Evolutionary conservation across 495 filamentous ascomycete species (phyloP).

Genomic region (Penicillium herquei): DNA sequence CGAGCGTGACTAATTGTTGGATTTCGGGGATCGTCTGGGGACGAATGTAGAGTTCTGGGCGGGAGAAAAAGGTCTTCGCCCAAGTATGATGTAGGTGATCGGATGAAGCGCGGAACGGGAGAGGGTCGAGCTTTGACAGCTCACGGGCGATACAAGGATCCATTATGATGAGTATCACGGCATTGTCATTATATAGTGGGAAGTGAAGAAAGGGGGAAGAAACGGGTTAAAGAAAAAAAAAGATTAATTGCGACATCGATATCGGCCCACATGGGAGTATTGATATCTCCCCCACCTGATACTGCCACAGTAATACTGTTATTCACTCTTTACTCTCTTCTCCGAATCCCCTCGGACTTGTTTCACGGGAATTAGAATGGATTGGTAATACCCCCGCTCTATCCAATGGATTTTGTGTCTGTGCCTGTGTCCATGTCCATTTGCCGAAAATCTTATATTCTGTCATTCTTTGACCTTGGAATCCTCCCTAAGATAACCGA

Average conservation of each 20-base stretch:
- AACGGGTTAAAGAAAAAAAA: conserved; percentile 15
- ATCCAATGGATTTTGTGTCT: too few relatives aligned
- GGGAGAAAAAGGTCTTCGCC: conserved; percentile 86
- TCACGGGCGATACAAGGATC: conserved; percentile 50
- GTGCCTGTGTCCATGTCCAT: too few relatives aligned
- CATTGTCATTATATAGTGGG: conserved; percentile 12
- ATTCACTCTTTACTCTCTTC: neutral
- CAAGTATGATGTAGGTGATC: conserved; percentile 87
- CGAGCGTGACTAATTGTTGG: conserved; percentile 76
- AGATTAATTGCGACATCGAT: conserved; percentile 20
- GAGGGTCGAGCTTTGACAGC: conserved; percentile 54
- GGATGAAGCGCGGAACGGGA: conserved; percentile 73
- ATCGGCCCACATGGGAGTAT: conserved; percentile 11
- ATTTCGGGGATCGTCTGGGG: conserved; percentile 77
- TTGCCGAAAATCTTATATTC: too few relatives aligned
- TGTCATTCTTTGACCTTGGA: too few relatives aligned
- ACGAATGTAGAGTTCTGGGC: conserved; percentile 85
- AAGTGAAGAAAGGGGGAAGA: conserved; percentile 1
- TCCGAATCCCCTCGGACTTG: neutral
- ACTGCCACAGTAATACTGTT: too few relatives aligned
- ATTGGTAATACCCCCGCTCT: too few relatives aligned
- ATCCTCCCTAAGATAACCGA: too few relatives aligned
- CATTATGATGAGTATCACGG: conserved; percentile 29
- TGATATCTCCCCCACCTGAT: conserved; percentile 4
- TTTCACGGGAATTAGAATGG: too few relatives aligned